These are phyloP conservation scores for Cyathus striatus DNA, from an alignment of 768 basidiomycete species.

Conservation along the genomic window DNA sequence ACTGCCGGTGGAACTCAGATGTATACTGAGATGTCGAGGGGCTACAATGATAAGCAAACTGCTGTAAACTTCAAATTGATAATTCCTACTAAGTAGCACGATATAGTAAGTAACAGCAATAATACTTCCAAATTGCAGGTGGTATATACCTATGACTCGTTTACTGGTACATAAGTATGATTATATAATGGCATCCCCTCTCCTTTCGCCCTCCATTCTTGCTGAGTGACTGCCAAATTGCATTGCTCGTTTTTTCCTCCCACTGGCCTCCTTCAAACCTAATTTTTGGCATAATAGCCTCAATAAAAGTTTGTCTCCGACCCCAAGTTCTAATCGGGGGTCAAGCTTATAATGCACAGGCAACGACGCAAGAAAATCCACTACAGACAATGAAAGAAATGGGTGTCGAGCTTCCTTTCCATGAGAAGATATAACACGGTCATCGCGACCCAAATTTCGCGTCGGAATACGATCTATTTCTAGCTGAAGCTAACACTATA, in stretches of 20 bases:
- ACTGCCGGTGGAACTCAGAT: too few relatives aligned
- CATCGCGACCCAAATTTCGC: slow-evolving; percentile 91
- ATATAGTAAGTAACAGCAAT: too few relatives aligned
- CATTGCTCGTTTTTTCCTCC: slow-evolving; percentile 89
- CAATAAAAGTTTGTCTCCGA: slow-evolving; percentile 88
- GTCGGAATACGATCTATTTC: slow-evolving; percentile 84
- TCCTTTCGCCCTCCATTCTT: slow-evolving; percentile 66
- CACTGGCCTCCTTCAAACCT: slow-evolving; percentile 73
- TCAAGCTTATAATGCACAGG: slow-evolving; percentile 85
- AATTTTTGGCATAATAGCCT: slow-evolving; percentile 64
- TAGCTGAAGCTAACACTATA: slow-evolving; percentile 64
- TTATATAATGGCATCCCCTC: slow-evolving; percentile 44
- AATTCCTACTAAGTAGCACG: too few relatives aligned
- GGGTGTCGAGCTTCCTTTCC: slow-evolving; percentile 93
- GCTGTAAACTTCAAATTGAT: too few relatives aligned
- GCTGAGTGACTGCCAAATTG: slow-evolving; percentile 93
- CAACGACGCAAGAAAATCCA: slow-evolving; percentile 70
- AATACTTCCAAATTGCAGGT: too few relatives aligned
- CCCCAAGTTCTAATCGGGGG: slow-evolving; percentile 63
- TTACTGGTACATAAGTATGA: background rate
- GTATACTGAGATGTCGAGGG: too few relatives aligned
- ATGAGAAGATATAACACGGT: slow-evolving; percentile 86
- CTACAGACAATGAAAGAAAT: slow-evolving; percentile 77
- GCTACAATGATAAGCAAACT: too few relatives aligned
- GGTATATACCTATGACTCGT: too few relatives aligned